Conservation (phyloP, 225 moss, liverwort and hornwort genomes). For the Bryoerythrophyllum caledonicum region DNA sequence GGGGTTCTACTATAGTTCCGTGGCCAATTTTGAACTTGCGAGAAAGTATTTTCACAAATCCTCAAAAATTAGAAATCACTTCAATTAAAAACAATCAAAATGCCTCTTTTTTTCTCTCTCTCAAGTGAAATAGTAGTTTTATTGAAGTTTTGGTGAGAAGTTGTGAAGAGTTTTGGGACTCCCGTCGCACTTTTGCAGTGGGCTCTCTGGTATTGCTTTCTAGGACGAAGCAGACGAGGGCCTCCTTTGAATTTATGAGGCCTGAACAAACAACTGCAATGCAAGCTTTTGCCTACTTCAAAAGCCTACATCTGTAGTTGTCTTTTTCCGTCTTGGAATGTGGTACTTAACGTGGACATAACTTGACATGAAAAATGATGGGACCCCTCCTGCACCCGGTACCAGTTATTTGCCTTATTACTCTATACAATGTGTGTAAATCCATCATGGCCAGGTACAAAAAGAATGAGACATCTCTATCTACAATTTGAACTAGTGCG, state of each 20-base stretch:
- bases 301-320: too few relatives aligned
- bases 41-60: too few relatives aligned
- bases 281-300: not conserved
- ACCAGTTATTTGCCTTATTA: not conserved
- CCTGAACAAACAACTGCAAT: constrained; percentile 3
- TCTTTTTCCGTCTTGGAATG: not conserved
- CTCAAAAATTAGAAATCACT: too few relatives aligned
- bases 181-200: not conserved
- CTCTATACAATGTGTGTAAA: not conserved
- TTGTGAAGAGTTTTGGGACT: not conserved
- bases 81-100: too few relatives aligned
- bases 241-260: constrained; percentile 12
- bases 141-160: too few relatives aligned
- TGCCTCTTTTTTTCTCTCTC: too few relatives aligned
- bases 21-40: too few relatives aligned
- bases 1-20: too few relatives aligned
- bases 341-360: not conserved
- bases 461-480: not conserved
- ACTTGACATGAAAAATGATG: not conserved
- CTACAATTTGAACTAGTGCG: not conserved
- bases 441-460: not conserved
- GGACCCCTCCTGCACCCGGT: not conserved
- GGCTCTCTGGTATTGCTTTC: not conserved
- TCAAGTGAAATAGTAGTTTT: too few relatives aligned
- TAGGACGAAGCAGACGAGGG: not conserved